Evolutionary conservation across 352 stramenopile genomes (phyloP), one percentile per base, ranked within the genome.

Genomic region (Phytophthora kernoviae): DNA sequence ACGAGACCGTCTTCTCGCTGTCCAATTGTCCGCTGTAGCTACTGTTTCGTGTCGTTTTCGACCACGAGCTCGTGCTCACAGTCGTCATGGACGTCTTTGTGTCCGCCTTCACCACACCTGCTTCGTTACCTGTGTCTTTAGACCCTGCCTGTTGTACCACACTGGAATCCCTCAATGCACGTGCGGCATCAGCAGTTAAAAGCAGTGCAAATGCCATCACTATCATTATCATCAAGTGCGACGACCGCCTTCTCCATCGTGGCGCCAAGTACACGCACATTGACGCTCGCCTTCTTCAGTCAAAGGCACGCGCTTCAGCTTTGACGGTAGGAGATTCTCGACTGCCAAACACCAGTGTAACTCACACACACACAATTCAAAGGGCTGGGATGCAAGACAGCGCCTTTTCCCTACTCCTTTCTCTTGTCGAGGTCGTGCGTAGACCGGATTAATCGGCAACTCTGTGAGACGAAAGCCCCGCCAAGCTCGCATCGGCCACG

Each of bases 181-280:
- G 54, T 11, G 46, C 55, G n/a, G 46, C 55, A n/a, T 74, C 55
- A 0, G 14, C 32, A 44, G 41, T 58, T 36, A 60, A 18, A n/a
- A 58, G 33, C 20, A 65, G 17, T 17, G 54, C 40, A 3, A 72
- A 17, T 9, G 40, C 20, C 11, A 53, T 26, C 47, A 47, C 22
- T n/a, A 54, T n/a, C 43, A 45, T 5, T 22, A 15, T 52, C 42
- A 57, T 41, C 11, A 59, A 6, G 24, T 10, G 24, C 21, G 40
- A 21, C 21, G 45, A 46, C 14, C 51, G 61, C 54, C 65, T 39
- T 34, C 65, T 54, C 65, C 65, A 70, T 64, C 65, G 62, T 21
- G 65, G 55, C 30, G 61, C 61, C 45, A 74, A 43, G 41, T 74
- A 59, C 46, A 61, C 55, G 47, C 49, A 66, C 65, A 74, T 74